Conservation (phyloP, 805 yeast genomes). For the Starmerella ratchasimensis region DNA sequence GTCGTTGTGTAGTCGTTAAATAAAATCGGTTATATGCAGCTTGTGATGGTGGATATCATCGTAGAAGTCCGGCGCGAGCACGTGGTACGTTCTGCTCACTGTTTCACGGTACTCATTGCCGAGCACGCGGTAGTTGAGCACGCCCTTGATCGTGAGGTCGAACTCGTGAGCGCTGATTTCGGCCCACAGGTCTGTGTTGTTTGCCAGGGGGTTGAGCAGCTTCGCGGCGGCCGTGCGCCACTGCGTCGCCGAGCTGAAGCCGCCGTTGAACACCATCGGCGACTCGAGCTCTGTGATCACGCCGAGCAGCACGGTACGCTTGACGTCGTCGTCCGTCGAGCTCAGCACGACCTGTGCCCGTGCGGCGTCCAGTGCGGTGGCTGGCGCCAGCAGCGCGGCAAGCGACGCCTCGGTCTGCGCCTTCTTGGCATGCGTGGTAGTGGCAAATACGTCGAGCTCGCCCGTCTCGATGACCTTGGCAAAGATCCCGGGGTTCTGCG, state of each 20-base stretch:
- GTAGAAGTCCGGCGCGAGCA: constrained; percentile 6
- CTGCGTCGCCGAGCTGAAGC: constrained; percentile 52
- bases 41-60: constrained; percentile 2
- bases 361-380: not conserved
- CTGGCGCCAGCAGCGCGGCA: too few species aligned
- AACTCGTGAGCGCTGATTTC: constrained; percentile 64
- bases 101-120: constrained; percentile 22
- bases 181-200: constrained; percentile 42
- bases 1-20: too few species aligned
- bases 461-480: constrained; percentile 48
- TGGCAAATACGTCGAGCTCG: constrained; percentile 70
- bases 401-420: too few species aligned
- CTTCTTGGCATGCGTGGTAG: constrained; percentile 14
- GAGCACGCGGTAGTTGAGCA: constrained; percentile 59
- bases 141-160: constrained; percentile 73
- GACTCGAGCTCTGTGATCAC: constrained; percentile 52
- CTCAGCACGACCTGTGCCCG: constrained; percentile 18
- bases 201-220: constrained; percentile 55
- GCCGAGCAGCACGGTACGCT: constrained; percentile 68
- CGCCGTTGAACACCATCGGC: constrained; percentile 63
- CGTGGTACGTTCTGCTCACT: constrained; percentile 15
- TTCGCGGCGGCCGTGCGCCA: constrained; percentile 57
- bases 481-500: constrained; percentile 78
- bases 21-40: too few species aligned
- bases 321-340: not conserved